phyloP scores from a whole-genome alignment of 176 grass and related monocot genomes.

The Oryza meyeriana region DNA sequence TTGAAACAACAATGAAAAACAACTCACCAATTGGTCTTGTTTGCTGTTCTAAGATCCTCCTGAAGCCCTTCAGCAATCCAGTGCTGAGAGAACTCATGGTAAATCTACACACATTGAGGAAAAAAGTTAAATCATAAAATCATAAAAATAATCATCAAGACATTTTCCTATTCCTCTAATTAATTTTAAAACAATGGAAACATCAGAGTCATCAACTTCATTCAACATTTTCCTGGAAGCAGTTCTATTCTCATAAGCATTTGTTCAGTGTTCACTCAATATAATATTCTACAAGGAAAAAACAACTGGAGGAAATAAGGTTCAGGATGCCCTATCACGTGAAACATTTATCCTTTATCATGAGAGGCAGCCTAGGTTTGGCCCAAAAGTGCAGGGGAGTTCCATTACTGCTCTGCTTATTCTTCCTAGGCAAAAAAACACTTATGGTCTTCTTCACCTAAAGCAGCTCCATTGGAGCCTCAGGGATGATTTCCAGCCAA shows the following conservation, averaged over 20 bases:
- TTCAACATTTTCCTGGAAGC: not conserved
- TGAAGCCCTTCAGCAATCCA: constrained; percentile 57
- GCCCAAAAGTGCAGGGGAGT: no score
- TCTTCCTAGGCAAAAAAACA: no score
- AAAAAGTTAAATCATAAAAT: constrained; percentile 28
- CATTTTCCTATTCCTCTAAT: not conserved
- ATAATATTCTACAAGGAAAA: not conserved
- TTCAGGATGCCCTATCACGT: not conserved
- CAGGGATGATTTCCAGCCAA: no score
- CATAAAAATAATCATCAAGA: not conserved
- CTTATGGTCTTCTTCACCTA: no score
- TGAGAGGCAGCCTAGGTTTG: not conserved
- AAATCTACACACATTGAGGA: constrained; percentile 43
- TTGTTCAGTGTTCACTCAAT: not conserved
- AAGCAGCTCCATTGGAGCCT: no score
- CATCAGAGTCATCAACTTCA: not conserved
- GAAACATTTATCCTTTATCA: not conserved
- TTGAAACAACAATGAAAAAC: constrained; percentile 2
- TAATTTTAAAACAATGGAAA: not conserved
- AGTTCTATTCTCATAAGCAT: not conserved
- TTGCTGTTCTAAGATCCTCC: constrained; percentile 38
- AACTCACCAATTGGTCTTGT: constrained; percentile 46
- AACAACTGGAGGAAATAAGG: not conserved
- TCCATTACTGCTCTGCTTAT: no score
- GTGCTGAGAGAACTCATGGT: constrained; percentile 48